Evolutionary conservation across 495 filamentous ascomycete genomes (phyloP).

Genomic region (Tricharina praecox): DNA sequence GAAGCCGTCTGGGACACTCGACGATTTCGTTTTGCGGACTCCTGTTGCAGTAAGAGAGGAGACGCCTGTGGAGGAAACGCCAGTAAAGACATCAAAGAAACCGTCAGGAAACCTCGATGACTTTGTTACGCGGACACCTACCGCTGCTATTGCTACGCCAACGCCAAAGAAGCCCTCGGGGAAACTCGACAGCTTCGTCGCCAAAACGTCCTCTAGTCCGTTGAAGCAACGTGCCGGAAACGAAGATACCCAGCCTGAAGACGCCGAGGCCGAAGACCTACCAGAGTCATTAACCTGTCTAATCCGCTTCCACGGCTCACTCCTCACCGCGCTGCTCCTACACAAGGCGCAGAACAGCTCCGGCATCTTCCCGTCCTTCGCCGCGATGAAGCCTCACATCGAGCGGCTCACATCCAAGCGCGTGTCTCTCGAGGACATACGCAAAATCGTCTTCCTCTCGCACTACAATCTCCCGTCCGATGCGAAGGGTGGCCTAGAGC

Average conservation of each 20-base stretch:
- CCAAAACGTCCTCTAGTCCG: too few species aligned
- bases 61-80: too few species aligned
- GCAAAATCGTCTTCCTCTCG: constrained; percentile 20
- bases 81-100: background rate
- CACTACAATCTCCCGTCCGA: constrained; percentile 9
- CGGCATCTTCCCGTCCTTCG: constrained; percentile 17
- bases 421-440: constrained; percentile 15
- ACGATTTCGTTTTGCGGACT: background rate
- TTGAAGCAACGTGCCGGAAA: constrained; percentile 1
- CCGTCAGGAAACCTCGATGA: constrained; percentile 8
- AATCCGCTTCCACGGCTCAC: constrained; percentile 16
- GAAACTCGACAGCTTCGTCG: too few species aligned
- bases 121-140: constrained; percentile 3
- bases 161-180: too few species aligned
- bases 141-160: too few species aligned
- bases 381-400: constrained; percentile 17
- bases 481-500: constrained; percentile 6
- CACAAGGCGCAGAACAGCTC: constrained; percentile 18
- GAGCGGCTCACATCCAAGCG: constrained; percentile 16
- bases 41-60: too few species aligned
- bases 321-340: constrained; percentile 19
- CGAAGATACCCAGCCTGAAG: constrained; percentile 5
- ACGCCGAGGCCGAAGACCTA: background rate
- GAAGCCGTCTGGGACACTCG: background rate
- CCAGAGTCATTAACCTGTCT: constrained; percentile 5